These are phyloP conservation scores for Boletus sp. DNA, from an alignment of 1,284 basidiomycete genomes.

Conservation along the genomic window DNA sequence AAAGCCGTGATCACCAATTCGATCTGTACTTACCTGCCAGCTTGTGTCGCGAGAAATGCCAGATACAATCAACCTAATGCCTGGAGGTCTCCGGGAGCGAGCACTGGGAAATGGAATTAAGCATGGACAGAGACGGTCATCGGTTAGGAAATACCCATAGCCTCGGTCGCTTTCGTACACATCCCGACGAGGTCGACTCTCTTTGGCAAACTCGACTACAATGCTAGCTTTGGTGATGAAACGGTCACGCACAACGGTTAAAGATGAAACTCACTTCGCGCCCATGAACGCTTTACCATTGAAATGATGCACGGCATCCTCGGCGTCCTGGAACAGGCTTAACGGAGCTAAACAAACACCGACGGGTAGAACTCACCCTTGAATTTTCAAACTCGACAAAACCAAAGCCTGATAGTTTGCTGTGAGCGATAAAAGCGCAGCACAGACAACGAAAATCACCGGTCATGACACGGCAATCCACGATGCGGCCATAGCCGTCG, in stretches of 20 bases:
- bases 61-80: constrained; percentile 79
- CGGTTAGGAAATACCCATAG: constrained; percentile 45
- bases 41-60: constrained; percentile 90
- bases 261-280: constrained; percentile 56
- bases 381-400: constrained; percentile 91
- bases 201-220: constrained; percentile 90
- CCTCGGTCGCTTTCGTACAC: constrained; percentile 57
- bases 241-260: not conserved
- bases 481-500: constrained; percentile 79
- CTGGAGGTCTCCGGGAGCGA: constrained; percentile 73
- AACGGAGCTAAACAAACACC: not conserved
- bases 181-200: constrained; percentile 80
- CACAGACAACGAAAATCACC: constrained; percentile 46
- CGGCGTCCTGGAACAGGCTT: constrained; percentile 68
- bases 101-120: constrained; percentile 36
- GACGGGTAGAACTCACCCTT: constrained; percentile 45
- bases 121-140: not conserved
- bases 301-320: constrained; percentile 84
- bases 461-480: constrained; percentile 93
- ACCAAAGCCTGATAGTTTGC: constrained; percentile 63
- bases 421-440: constrained; percentile 5
- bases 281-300: constrained; percentile 90
- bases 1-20: constrained; percentile 4
- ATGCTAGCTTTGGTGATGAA: constrained; percentile 53
- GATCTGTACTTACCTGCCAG: constrained; percentile 84